Evolutionary conservation across 1,284 basidiomycete genomes (phyloP).

Genomic region (Moesziomyces aphidis): DNA sequence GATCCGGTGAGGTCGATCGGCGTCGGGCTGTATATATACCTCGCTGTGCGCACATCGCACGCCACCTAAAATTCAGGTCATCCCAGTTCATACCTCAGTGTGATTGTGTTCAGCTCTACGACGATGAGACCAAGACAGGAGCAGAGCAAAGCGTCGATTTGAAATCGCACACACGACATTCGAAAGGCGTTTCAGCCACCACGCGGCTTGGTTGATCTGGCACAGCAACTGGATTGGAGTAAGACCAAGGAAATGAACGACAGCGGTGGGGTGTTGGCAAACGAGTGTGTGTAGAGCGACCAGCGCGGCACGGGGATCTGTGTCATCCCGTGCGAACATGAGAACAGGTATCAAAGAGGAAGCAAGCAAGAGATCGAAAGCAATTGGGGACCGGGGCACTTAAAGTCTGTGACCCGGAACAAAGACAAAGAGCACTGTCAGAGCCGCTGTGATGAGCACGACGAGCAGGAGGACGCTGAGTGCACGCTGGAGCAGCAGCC

Average conservation of each 20-base stretch:
- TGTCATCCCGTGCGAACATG: background rate
- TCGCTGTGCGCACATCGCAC: conserved; percentile 10
- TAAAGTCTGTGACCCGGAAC: conserved; percentile 87
- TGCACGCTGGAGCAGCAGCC: conserved; percentile 85
- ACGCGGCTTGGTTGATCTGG: too few species aligned
- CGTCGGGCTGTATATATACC: conserved; percentile 33
- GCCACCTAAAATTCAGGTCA: conserved; percentile 9
- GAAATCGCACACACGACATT: too few species aligned
- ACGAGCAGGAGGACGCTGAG: conserved; percentile 81
- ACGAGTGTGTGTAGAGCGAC: background rate
- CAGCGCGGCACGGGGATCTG: background rate
- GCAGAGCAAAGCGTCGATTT: too few species aligned
- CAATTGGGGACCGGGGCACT: background rate
- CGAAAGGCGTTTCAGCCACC: too few species aligned
- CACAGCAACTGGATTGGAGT: background rate
- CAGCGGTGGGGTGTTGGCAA: background rate
- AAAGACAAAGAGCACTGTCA: conserved; percentile 89
- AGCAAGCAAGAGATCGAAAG: background rate
- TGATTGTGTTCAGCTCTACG: too few species aligned
- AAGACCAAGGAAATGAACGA: background rate
- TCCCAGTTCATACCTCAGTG: background rate
- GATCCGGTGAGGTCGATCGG: background rate
- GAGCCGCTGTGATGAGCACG: conserved; percentile 76
- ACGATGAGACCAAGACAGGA: background rate
- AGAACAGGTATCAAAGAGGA: background rate